Evolutionary conservation across 2,329 filamentous ascomycete genomes (phyloP).

Genomic region (Coniella lustricola): DNA sequence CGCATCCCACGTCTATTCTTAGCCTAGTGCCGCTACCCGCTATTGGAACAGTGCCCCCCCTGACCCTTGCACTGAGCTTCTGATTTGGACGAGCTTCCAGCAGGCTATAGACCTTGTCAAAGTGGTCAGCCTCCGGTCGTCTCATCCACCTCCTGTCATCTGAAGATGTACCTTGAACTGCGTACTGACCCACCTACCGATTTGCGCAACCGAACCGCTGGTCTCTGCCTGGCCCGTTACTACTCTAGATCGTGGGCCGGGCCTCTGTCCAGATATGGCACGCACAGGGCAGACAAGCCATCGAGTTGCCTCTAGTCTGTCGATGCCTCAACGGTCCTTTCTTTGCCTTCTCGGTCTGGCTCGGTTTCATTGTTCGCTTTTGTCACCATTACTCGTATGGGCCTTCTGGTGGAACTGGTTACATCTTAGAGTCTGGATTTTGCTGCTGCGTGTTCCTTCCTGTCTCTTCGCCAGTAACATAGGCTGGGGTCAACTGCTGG

Average conservation of each 20-base stretch:
- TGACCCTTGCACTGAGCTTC: background rate
- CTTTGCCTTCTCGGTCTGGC: background rate
- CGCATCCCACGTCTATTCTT: slow-evolving; percentile 7
- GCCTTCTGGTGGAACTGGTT: background rate
- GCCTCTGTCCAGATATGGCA: too few relatives aligned
- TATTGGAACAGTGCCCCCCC: background rate
- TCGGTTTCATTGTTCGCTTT: background rate
- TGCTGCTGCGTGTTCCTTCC: background rate
- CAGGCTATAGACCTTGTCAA: background rate
- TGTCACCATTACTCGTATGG: background rate
- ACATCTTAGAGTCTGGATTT: background rate
- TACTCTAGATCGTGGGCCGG: too few relatives aligned
- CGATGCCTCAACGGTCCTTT: background rate
- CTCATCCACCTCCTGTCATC: slow-evolving; percentile 6
- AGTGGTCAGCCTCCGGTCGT: slow-evolving; percentile 2
- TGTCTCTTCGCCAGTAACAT: too few relatives aligned
- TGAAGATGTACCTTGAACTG: background rate
- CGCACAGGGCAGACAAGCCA: background rate
- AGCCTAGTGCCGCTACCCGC: slow-evolving; percentile 3
- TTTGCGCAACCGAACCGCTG: background rate
- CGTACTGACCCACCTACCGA: background rate
- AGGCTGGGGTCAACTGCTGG: too few relatives aligned
- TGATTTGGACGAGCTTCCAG: background rate
- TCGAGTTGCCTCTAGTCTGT: background rate
- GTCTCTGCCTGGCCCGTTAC: background rate